phyloP scores from a whole-genome alignment of 2,329 filamentous ascomycete species.

The Pseudodiploospora longispora region DNA sequence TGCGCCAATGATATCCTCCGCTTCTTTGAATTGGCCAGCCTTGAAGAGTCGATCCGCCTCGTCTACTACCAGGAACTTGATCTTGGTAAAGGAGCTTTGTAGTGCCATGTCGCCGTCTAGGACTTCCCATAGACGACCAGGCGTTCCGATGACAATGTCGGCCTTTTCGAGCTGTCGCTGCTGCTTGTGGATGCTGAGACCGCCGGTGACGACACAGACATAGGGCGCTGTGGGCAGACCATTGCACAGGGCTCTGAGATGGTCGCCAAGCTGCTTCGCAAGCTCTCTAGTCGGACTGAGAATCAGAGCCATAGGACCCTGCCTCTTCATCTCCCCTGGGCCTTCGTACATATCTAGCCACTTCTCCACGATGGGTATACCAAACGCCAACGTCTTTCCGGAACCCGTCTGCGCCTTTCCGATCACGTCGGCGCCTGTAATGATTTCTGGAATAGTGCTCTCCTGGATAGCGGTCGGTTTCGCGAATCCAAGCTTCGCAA shows the following conservation, averaged over 20 bases:
- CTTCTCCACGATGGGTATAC: conserved; percentile 81
- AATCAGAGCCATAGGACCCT: conserved; percentile 64
- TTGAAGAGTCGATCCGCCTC: conserved; percentile 89
- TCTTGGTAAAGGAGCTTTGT: conserved; percentile 60
- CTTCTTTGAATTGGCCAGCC: conserved; percentile 91
- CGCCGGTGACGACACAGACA: conserved; percentile 85
- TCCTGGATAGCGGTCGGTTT: conserved; percentile 78
- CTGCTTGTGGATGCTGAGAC: conserved; percentile 90
- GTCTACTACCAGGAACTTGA: conserved; percentile 81
- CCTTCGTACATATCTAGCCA: conserved; percentile 52
- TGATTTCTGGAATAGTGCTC: conserved; percentile 70
- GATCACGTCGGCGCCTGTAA: conserved; percentile 81
- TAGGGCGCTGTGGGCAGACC: conserved; percentile 54
- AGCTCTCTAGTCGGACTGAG: conserved; percentile 89
- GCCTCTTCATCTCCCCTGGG: conserved; percentile 24
- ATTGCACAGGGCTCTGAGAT: conserved; percentile 67
- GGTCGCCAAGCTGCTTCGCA: conserved; percentile 81
- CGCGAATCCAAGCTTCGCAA: conserved; percentile 72
- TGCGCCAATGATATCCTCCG: conserved; percentile 76
- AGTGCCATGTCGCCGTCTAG: conserved; percentile 67
- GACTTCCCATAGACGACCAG: conserved; percentile 90
- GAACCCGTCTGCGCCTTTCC: conserved; percentile 96
- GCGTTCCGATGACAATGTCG: conserved; percentile 89
- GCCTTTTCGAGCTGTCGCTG: conserved; percentile 74
- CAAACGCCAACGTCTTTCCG: conserved; percentile 92